A percentile compares a stretch with the other conserved stretches of the same genome.
Evolutionary conservation across 1,139 yeast genomes (phyloP).

Genomic region (Yamadazyma sp.): DNA sequence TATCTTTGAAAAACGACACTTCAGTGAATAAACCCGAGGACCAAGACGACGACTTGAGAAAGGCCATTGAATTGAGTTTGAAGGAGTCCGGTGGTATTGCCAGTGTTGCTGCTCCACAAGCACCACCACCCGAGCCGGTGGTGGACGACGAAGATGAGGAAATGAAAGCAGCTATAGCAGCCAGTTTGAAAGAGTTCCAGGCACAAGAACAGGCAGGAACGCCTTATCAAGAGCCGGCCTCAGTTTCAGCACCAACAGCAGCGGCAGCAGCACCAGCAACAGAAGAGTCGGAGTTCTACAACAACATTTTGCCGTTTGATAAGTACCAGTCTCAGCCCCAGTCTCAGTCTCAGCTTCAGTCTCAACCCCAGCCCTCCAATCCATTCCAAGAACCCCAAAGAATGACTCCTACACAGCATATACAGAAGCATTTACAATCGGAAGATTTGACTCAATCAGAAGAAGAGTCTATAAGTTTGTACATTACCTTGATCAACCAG

Average conservation of each 20-base stretch:
- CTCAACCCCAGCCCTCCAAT: conserved; percentile 12
- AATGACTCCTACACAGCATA: conserved; percentile 17
- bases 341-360: conserved; percentile 6
- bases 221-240: conserved; percentile 22
- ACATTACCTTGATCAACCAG: conserved; percentile 63
- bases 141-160: conserved; percentile 76
- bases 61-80: conserved; percentile 78
- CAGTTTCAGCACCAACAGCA: conserved; percentile 10
- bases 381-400: neutral
- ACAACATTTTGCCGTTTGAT: conserved; percentile 19
- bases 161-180: conserved; percentile 93
- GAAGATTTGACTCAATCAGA: conserved; percentile 56
- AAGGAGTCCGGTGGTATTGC: conserved; percentile 45
- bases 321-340: conserved; percentile 4
- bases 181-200: conserved; percentile 76
- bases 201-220: conserved; percentile 28
- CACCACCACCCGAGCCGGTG: conserved; percentile 11
- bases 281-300: conserved; percentile 31
- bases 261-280: too few relatives aligned
- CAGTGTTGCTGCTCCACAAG: conserved; percentile 15
- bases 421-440: conserved; percentile 11
- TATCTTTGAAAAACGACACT: conserved; percentile 7
- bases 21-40: conserved; percentile 26
- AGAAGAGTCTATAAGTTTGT: conserved; percentile 66
- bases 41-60: conserved; percentile 75